A percentile compares a stretch with the other conserved stretches of the same genome.
Conservation (phyloP, 2,329 filamentous ascomycete species). For the Diaporthe caulivora region DNA sequence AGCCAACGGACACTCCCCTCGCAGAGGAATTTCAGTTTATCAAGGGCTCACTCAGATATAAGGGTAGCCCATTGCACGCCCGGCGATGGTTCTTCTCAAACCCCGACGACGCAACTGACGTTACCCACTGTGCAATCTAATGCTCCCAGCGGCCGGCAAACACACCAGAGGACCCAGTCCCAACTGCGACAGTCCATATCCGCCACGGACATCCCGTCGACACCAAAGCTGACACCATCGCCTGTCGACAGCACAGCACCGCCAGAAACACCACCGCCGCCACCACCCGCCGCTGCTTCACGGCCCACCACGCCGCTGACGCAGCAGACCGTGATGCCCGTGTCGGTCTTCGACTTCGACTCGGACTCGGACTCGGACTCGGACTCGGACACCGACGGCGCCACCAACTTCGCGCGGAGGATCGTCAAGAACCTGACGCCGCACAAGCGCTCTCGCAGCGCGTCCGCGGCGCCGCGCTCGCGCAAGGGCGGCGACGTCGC, state of each 20-base stretch:
- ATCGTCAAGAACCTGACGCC: conserved; percentile 57
- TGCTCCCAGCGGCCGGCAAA: not conserved
- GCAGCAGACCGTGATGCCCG: conserved; percentile 47
- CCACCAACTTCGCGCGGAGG: conserved; percentile 50
- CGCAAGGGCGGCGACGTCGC: conserved; percentile 35
- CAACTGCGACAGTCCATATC: conserved; percentile 11
- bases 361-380: conserved; percentile 61
- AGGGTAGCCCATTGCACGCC: not conserved
- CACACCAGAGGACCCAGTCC: not conserved
- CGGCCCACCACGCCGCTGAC: conserved; percentile 5
- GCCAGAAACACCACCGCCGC: not conserved
- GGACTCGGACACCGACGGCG: conserved; percentile 49
- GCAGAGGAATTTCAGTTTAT: conserved; percentile 1
- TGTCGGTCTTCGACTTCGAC: conserved; percentile 64
- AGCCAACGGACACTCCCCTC: conserved; percentile 21
- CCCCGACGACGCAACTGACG: not conserved
- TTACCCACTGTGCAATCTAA: not conserved
- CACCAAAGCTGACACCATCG: not conserved
- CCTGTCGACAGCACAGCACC: conserved; percentile 1
- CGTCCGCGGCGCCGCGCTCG: conserved; percentile 48
- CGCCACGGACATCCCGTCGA: not conserved
- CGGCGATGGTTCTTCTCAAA: not conserved
- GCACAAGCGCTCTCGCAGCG: conserved; percentile 47
- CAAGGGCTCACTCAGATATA: conserved; percentile 10
- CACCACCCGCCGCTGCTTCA: not conserved